Percentiles rank a stretch among this genome's conserved stretches.
These are phyloP conservation scores for Solanum okadae DNA, from an alignment of 257 asterid species.

Conservation along the genomic window DNA sequence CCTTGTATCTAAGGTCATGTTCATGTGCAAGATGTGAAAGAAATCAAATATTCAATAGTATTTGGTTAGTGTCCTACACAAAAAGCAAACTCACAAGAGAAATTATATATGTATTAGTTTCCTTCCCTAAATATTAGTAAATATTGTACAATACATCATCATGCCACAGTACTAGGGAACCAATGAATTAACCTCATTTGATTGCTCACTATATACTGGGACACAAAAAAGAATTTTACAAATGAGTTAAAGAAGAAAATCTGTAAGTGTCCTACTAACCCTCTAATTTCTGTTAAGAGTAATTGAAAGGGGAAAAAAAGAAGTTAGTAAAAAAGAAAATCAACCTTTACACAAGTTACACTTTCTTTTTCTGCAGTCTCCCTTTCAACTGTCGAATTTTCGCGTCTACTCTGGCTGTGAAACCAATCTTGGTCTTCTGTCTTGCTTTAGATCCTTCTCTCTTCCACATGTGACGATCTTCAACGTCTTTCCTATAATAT, in stretches of 20 bases:
- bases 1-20: too few relatives aligned
- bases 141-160: not conserved
- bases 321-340: not conserved
- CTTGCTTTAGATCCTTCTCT: constrained; percentile 72
- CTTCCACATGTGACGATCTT: constrained; percentile 87
- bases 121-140: not conserved
- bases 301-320: not conserved
- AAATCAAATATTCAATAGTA: too few relatives aligned
- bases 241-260: not conserved
- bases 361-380: constrained; percentile 53
- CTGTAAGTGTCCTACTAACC: not conserved
- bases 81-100: not conserved
- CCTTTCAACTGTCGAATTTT: constrained; percentile 72
- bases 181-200: not conserved
- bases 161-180: not conserved
- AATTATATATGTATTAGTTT: not conserved
- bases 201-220: constrained; percentile 24
- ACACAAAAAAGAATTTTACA: constrained; percentile 15
- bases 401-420: constrained; percentile 89
- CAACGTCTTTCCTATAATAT: constrained; percentile 58
- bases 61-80: not conserved
- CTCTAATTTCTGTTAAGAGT: not conserved
- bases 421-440: constrained; percentile 74
- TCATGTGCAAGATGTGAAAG: too few relatives aligned
- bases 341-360: not conserved